Percentiles rank a stretch among this genome's conserved stretches.
These are phyloP conservation scores for Paraphoma sp. DNA, from an alignment of 2,329 filamentous ascomycete species.

Conservation along the genomic window DNA sequence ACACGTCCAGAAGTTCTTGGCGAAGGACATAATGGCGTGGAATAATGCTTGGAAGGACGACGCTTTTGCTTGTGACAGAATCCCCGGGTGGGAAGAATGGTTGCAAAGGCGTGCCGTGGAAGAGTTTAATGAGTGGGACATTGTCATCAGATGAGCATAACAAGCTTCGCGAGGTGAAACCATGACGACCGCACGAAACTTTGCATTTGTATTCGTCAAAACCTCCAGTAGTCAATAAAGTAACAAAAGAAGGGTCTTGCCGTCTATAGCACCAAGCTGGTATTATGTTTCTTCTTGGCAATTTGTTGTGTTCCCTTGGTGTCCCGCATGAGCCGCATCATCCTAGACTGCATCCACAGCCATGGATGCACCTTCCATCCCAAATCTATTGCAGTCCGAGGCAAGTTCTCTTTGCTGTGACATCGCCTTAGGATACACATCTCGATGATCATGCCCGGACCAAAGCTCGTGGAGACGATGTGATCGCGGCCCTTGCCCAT, in stretches of 20 bases:
- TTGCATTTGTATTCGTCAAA: too few relatives aligned
- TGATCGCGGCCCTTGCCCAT: slow-evolving; percentile 58
- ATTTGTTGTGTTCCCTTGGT: too few relatives aligned
- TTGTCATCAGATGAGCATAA: too few relatives aligned
- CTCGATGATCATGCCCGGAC: slow-evolving; percentile 72
- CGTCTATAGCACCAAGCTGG: too few relatives aligned
- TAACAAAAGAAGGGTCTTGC: too few relatives aligned
- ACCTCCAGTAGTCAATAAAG: too few relatives aligned
- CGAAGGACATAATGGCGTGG: slow-evolving; percentile 21
- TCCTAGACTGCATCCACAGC: neutral
- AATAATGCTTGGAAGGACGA: slow-evolving; percentile 12
- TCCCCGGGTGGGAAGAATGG: slow-evolving; percentile 20
- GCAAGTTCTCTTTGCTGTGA: slow-evolving; percentile 2
- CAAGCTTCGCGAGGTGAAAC: neutral
- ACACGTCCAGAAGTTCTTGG: slow-evolving; percentile 17
- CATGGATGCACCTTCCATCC: neutral
- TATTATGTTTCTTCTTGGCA: neutral
- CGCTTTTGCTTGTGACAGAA: too few relatives aligned
- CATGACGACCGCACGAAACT: too few relatives aligned
- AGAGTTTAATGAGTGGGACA: too few relatives aligned
- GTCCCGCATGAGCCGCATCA: neutral
- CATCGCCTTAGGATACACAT: slow-evolving; percentile 68
- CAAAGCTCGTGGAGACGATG: slow-evolving; percentile 73
- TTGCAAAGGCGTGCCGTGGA: neutral
- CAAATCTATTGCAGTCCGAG: neutral